These are phyloP conservation scores for bread wheat (Triticum aestivum) DNA, from an alignment of 176 grass and related monocot species.

Conservation along the genomic window IWGSC_CS_RefSeq_v2.1 NC_057802.1:458241658-458242157, in stretches of 20 bases:
- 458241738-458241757: constrained; percentile 22
- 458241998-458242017: neutral
- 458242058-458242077: neutral
- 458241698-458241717: neutral
- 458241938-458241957: neutral
- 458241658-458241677: constrained; percentile 1
- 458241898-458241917: neutral
- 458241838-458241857: neutral
- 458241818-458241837: neutral
- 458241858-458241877: constrained; percentile 3
- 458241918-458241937: neutral
- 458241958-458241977: neutral
- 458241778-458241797: neutral
- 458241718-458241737: constrained; percentile 18
- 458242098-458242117: neutral
- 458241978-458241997: neutral
- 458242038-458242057: neutral
- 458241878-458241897: neutral
- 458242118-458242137: neutral
- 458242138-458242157: neutral
- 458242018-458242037: neutral
- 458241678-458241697: constrained; percentile 47
- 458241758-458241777: constrained; percentile 23
- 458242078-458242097: neutral
- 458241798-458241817: constrained; percentile 4